Base-by-base conservation (phyloP, 805 yeast species). In the Hanseniaspora hatyaiensis region DNA sequence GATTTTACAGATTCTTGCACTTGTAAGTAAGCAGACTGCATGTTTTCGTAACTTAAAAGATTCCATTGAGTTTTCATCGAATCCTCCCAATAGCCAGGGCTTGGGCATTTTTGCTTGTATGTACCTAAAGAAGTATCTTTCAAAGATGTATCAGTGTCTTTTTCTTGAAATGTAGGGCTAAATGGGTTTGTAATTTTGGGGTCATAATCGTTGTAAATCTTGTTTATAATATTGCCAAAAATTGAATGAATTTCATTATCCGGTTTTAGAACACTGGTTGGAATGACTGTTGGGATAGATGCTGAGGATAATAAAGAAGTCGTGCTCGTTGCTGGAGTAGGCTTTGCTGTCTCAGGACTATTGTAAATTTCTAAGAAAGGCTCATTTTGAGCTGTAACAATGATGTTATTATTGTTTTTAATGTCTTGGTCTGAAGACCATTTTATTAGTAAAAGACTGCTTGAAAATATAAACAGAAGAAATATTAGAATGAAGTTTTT, bases 1-100 rank as follows among this genome's bases (percentile, higher is more conserved):
- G 34, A 38, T 1, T 51, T 39, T 6, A 55, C 59, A 2, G 50
- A 50, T 1, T 44, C 41, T 8, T 57, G 51, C 8, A 62, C 51
- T 32, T 54, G 51, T 22, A 61, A 47, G 52, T 65, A 62, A 13
- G 55, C 49, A 11, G 49, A 40, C 33, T 61, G 50, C 26, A 43
- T n/a, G 18, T 38, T 34, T 6, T 36, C 22, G 6, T 34, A 43
- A 9, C 20, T 37, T 22, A 43, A 23, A 6, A 29, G 29, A 3
- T 22, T 26, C 47, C 47, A 43, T 30, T 36, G 30, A 16, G 9
- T 29, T 2, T 12, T n/a, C 8, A 43, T 29, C 18, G 47, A 43
- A 5, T 34, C 40, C 18, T 43, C 40, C 47, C 47, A 43, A 12
- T 43, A 43, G 8, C 40, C 47, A 2, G 40, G 40, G 34, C 40